Evolutionary conservation across 164 flowering plant species (phyloP).

Genomic region (Cinnamomum micranthum): DNA sequence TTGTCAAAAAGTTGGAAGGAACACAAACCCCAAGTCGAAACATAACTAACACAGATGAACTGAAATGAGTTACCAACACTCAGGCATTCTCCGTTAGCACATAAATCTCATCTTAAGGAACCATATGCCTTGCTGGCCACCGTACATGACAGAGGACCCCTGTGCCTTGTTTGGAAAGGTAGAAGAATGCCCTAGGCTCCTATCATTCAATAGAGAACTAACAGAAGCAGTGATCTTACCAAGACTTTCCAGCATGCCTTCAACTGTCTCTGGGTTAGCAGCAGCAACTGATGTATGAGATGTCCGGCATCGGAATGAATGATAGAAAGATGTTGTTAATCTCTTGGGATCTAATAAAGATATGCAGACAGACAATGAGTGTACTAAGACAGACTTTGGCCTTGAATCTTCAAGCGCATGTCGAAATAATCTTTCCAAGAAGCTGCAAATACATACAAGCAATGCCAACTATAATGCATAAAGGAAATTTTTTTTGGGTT

Average conservation of each 20-base stretch:
- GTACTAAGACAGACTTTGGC: constrained; percentile 82
- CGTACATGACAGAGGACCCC: too few relatives aligned
- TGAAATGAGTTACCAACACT: too few relatives aligned
- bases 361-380: constrained; percentile 80
- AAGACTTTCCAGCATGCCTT: constrained; percentile 79
- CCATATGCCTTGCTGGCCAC: too few relatives aligned
- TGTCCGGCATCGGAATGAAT: constrained; percentile 56
- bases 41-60: too few relatives aligned
- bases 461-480: background rate
- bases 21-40: too few relatives aligned
- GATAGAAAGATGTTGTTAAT: constrained; percentile 46
- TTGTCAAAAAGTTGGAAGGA: too few relatives aligned
- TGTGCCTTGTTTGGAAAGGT: too few relatives aligned
- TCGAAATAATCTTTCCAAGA: constrained; percentile 68
- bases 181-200: background rate
- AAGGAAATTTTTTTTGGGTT: background rate
- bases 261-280: constrained; percentile 72
- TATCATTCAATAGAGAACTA: background rate
- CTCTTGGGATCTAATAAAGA: constrained; percentile 86
- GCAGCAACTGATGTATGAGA: constrained; percentile 41
- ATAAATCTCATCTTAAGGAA: too few relatives aligned
- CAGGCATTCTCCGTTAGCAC: too few relatives aligned
- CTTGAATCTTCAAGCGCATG: constrained; percentile 86
- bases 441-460: constrained; percentile 45
- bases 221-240: constrained; percentile 38